A percentile compares a stretch with the other conserved stretches of the same genome.
Evolutionary conservation across 805 yeast genomes (phyloP).

Genomic region (Saccharomycopsis microspora): DNA sequence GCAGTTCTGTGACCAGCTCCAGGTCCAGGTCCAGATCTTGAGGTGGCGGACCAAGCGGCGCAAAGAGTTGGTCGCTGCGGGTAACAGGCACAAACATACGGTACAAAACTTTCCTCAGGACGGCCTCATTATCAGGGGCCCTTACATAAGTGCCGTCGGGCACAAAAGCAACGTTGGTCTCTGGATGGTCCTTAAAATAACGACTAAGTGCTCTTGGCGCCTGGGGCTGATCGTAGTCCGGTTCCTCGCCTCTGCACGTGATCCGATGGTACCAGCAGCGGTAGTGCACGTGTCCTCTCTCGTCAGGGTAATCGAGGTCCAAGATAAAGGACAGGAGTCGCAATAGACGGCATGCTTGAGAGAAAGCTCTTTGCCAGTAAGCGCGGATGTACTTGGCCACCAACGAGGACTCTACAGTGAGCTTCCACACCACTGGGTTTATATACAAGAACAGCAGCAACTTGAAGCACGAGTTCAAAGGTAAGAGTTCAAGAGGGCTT

Average conservation of each 20-base stretch:
- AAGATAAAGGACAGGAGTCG: conserved; percentile 76
- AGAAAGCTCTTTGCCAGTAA: conserved; percentile 57
- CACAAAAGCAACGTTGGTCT: conserved; percentile 45
- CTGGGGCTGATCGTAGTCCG: conserved; percentile 51
- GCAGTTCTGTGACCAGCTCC: conserved; percentile 31
- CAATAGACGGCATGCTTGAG: conserved; percentile 39
- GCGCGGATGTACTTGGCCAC: conserved; percentile 28
- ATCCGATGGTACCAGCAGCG: conserved; percentile 26
- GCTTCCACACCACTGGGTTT: conserved; percentile 7
- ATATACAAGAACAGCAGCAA: conserved; percentile 4
- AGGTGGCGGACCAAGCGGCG: conserved; percentile 11
- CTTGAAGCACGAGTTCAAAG: conserved; percentile 11
- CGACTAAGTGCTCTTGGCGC: conserved; percentile 32
- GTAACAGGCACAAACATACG: conserved; percentile 76
- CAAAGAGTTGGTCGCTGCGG: conserved; percentile 53
- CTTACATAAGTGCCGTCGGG: conserved; percentile 77
- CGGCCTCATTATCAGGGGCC: conserved; percentile 78
- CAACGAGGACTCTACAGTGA: conserved; percentile 11
- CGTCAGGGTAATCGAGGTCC: conserved; percentile 48
- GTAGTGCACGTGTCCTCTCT: conserved; percentile 58
- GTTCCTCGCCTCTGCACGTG: conserved; percentile 25
- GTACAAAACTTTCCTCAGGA: conserved; percentile 51
- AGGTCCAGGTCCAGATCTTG: conserved; percentile 29
- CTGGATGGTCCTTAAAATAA: conserved; percentile 31
- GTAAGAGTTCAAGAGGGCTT: conserved; percentile 17